A percentile compares a stretch with the other conserved stretches of the same genome.
phyloP scores from a whole-genome alignment of 768 basidiomycete genomes.

The Lactifluus hygrophoroides region DNA sequence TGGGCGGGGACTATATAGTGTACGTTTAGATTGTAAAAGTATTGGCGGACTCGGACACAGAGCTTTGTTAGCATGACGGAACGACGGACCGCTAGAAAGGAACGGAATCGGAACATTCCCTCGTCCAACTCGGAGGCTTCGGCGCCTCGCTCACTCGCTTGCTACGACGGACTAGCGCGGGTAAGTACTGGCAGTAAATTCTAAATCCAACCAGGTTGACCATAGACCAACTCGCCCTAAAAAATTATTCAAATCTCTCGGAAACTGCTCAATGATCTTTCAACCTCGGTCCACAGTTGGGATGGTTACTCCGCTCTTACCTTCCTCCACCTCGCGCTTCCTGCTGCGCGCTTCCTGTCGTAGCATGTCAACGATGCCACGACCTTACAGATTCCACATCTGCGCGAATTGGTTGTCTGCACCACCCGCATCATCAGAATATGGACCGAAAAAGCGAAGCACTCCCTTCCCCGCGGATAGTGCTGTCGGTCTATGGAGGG shows the following conservation, averaged over 20 bases:
- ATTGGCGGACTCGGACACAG: too few species aligned
- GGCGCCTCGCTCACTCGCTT: too few species aligned
- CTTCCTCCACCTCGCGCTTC: background rate
- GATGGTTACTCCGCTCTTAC: background rate
- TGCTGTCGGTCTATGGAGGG: conserved; percentile 60
- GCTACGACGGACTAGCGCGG: too few species aligned
- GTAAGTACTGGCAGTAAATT: background rate
- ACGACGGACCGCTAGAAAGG: background rate
- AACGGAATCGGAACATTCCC: too few species aligned
- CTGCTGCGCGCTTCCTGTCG: background rate
- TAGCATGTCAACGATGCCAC: conserved; percentile 25
- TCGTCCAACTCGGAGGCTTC: too few species aligned
- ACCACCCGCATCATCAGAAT: conserved; percentile 51
- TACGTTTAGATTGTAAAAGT: too few species aligned
- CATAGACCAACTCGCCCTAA: background rate
- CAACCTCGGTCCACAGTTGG: background rate
- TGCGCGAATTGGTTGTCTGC: conserved; percentile 77
- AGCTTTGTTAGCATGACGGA: background rate
- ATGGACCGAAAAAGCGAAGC: conserved; percentile 27
- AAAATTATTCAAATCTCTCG: background rate
- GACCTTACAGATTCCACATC: conserved; percentile 65
- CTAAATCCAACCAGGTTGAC: background rate
- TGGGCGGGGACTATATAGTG: too few species aligned
- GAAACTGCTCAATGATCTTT: background rate
- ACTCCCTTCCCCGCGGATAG: conserved; percentile 51